A percentile compares a stretch with the other conserved stretches of the same genome.
phyloP scores from a whole-genome alignment of 768 basidiomycete genomes.

The Tricholoma hemisulphureum region DNA sequence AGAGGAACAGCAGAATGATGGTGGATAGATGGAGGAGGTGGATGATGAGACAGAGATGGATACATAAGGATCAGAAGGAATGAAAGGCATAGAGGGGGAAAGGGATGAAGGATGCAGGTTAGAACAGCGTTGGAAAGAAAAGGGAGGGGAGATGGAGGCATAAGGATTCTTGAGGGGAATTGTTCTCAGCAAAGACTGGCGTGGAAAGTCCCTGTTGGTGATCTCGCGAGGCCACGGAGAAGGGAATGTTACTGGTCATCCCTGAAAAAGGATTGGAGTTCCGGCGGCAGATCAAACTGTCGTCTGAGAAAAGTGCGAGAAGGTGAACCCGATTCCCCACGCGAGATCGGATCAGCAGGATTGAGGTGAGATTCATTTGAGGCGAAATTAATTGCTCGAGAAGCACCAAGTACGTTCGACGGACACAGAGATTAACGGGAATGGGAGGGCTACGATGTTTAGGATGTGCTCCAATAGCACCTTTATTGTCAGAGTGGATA shows the following conservation, averaged over 20 bases:
- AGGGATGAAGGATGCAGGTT: not conserved
- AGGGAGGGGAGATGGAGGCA: not conserved
- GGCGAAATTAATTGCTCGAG: not conserved
- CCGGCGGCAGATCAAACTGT: not conserved
- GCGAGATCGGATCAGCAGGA: not conserved
- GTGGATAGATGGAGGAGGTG: too few species aligned
- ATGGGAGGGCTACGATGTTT: not conserved
- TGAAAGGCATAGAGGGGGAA: not conserved
- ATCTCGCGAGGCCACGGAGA: not conserved
- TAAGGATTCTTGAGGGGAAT: not conserved
- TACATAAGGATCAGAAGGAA: not conserved
- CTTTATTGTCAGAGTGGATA: slow-evolving; percentile 5
- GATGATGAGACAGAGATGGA: too few species aligned
- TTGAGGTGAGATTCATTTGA: not conserved
- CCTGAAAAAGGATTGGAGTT: not conserved
- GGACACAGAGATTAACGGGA: slow-evolving; percentile 1
- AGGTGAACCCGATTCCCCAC: not conserved
- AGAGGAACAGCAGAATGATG: too few species aligned
- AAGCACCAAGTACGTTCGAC: not conserved
- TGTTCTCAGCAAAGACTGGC: not conserved
- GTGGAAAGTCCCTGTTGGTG: slow-evolving; percentile 1
- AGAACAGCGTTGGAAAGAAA: not conserved
- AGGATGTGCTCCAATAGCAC: slow-evolving; percentile 3
- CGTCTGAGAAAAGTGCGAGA: not conserved
- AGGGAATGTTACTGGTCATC: not conserved